Evolutionary conservation across 805 yeast species (phyloP).

Genomic region (Yamadazyma sp.): DNA sequence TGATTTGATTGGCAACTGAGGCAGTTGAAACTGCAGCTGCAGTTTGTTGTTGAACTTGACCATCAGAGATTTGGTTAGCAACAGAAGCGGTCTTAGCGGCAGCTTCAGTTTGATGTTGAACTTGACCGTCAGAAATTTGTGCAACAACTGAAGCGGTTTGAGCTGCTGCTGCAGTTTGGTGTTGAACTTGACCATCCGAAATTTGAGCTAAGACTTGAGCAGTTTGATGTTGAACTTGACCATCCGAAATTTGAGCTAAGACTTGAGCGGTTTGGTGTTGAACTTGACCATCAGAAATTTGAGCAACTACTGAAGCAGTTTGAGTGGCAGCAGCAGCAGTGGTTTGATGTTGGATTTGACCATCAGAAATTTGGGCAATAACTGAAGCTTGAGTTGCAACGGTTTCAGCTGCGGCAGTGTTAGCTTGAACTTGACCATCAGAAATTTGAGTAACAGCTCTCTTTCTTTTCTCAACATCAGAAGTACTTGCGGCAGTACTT

Average conservation of each 20-base stretch:
- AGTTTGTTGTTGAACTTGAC: slow-evolving; percentile 27
- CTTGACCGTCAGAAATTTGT: slow-evolving; percentile 35
- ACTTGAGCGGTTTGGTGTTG: slow-evolving; percentile 40
- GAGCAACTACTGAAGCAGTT: slow-evolving; percentile 24
- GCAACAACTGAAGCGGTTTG: slow-evolving; percentile 19
- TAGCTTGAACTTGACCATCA: slow-evolving; percentile 47
- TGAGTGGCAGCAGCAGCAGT: slow-evolving; percentile 16
- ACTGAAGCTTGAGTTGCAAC: slow-evolving; percentile 22
- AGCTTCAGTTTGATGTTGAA: slow-evolving; percentile 19
- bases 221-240: slow-evolving; percentile 43
- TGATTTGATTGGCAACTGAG: slow-evolving; percentile 21
- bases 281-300: slow-evolving; percentile 47
- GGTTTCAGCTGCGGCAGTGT: slow-evolving; percentile 10
- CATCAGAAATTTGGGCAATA: slow-evolving; percentile 29
- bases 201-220: slow-evolving; percentile 7
- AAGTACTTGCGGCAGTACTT: slow-evolving; percentile 9
- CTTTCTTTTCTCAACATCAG: slow-evolving; percentile 2
- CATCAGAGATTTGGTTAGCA: slow-evolving; percentile 33
- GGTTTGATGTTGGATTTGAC: slow-evolving; percentile 27
- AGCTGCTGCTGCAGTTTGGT: slow-evolving; percentile 27
- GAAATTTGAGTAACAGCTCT: slow-evolving; percentile 36
- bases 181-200: slow-evolving; percentile 47
- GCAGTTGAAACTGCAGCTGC: too few relatives aligned
- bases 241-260: slow-evolving; percentile 29
- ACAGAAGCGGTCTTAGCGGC: slow-evolving; percentile 29